Evolutionary conservation across 2,329 filamentous ascomycete species (phyloP), one percentile per base, ranked within the genome.

Genomic region (Cordyceps cicadae): DNA sequence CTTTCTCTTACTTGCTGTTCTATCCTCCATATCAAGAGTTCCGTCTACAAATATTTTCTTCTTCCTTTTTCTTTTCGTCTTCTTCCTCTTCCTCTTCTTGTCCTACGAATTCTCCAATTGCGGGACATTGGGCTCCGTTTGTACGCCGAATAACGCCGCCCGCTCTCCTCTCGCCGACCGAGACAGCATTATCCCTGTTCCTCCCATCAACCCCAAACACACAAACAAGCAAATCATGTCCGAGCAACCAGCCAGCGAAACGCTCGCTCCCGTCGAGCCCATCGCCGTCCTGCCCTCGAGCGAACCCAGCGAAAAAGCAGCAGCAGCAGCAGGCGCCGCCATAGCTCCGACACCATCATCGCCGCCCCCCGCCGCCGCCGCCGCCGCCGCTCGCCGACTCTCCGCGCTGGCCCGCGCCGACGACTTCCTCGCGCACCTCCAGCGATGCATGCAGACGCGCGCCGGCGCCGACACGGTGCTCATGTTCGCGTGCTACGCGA

Each of bases 401-500:
- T n/a, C 64, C 61, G 12, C 67, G 43, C 76, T 77, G 48, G 71
- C 74, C 65, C 72, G 74, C 67, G 41, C 77, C 66, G 82, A 86
- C 69, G 76, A 73, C 70, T 81, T 84, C 70, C 71, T 87, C 64
- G 70, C 77, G 29, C 80, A 81, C 71, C 77, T 86, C 54, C 75
- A 80, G 69, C 85, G 85, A 65, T 83, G 88, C 69, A 78, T 91
- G 66, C 81, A 84, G 64, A 88, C 87, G 11, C 84, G 88, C 50
- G 73, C 81, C 41, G 88, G 88, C 68, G 84, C 87, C 71, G 89
- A 92, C 74, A 81, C 83, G 54, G 78, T 86, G 63, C 84, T 92
- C 67, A 81, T 87, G 64, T 83, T 87, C 66, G 71, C 87, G 63
- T 84, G 86, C 75, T 93, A 92, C 77, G 75, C 79, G 62, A 80